Conservation (phyloP, 2,329 filamentous ascomycete species). For the Sporothrix pseudoabietina region DNA sequence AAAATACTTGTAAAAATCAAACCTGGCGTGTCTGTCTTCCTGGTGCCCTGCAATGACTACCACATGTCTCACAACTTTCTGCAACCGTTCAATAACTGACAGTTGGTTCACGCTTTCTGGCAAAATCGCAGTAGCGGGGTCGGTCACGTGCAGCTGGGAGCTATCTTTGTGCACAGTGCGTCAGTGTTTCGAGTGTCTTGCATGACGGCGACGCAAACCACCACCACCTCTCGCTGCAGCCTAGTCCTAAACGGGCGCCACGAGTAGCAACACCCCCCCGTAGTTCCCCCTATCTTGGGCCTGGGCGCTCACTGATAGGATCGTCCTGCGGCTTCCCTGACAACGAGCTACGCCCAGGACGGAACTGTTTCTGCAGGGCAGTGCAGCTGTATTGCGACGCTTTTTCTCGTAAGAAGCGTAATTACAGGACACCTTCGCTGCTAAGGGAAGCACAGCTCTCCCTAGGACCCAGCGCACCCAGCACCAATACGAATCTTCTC, state of each 20-base stretch:
- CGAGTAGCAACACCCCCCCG: background rate
- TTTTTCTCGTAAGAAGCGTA: no score
- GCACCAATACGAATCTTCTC: slow-evolving; percentile 1
- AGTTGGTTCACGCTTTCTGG: background rate
- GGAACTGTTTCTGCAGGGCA: slow-evolving; percentile 6
- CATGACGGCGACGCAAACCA: background rate
- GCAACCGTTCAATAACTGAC: background rate
- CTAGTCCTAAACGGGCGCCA: slow-evolving; percentile 14
- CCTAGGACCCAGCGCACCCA: background rate
- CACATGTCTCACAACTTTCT: background rate
- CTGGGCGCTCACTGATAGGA: slow-evolving; percentile 27
- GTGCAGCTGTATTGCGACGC: background rate
- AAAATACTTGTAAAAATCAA: background rate
- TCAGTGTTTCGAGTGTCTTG: slow-evolving; percentile 15
- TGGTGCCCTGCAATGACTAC: background rate
- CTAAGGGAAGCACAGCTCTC: background rate
- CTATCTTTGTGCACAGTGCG: slow-evolving; percentile 13
- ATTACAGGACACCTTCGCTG: slow-evolving; percentile 3
- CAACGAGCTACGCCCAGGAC: slow-evolving; percentile 25
- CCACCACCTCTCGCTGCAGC: slow-evolving; percentile 18
- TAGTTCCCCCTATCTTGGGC: slow-evolving; percentile 6
- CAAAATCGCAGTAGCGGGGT: background rate
- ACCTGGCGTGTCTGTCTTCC: background rate
- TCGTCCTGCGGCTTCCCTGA: slow-evolving; percentile 26
- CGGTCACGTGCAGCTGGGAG: slow-evolving; percentile 5